Conservation (phyloP, 2,329 filamentous ascomycete genomes). For the Microdochium bolleyi region DNA sequence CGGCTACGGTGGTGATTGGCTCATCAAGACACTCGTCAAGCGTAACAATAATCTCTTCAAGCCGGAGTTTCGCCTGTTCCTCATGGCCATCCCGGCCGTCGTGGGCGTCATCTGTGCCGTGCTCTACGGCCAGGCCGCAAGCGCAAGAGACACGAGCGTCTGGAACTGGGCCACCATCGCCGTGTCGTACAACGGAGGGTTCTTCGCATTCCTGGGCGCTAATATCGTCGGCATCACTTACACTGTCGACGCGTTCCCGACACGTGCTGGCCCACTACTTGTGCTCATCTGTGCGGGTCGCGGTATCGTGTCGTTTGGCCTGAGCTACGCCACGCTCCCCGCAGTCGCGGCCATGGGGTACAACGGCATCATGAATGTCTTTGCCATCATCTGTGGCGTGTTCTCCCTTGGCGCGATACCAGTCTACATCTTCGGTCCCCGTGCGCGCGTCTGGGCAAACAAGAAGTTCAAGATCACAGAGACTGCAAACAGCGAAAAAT, state of each 20-base stretch:
- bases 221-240: conserved; percentile 18
- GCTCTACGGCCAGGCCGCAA: conserved; percentile 4
- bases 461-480: no score
- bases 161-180: conserved; percentile 12
- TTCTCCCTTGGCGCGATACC: no score
- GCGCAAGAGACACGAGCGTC: conserved; percentile 22
- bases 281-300: conserved; percentile 14
- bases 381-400: conserved; percentile 11
- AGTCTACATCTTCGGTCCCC: no score
- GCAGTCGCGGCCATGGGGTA: conserved; percentile 10
- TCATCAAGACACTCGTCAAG: conserved; percentile 4
- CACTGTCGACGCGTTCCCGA: conserved; percentile 16
- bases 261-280: conserved; percentile 15
- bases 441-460: no score
- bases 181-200: conserved; percentile 9
- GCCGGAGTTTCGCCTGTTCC: conserved; percentile 5
- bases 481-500: no score
- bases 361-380: conserved; percentile 12
- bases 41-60: conserved; percentile 1
- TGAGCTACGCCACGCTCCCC: conserved; percentile 14
- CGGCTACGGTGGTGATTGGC: conserved; percentile 10
- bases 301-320: conserved; percentile 15
- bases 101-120: conserved; percentile 2
- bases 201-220: conserved; percentile 16
- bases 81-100: conserved; percentile 3